Conservation (phyloP, 2,329 filamentous ascomycete species). For the Arthroderma sp. region DNA sequence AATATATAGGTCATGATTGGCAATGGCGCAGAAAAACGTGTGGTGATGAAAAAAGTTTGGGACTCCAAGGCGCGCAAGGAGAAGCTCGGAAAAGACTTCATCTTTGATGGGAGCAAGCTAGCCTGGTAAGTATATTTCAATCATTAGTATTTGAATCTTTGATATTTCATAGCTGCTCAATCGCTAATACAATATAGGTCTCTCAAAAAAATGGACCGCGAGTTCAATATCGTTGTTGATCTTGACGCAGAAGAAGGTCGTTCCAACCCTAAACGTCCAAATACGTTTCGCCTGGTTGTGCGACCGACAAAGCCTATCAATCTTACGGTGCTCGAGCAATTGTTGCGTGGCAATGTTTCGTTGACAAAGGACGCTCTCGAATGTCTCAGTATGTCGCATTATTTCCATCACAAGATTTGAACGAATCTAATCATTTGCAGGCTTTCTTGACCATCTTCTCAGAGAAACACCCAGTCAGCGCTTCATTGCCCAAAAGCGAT, state of each 20-base stretch:
- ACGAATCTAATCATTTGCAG: constrained; percentile 20
- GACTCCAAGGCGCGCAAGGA: constrained; percentile 47
- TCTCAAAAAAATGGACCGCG: constrained; percentile 23
- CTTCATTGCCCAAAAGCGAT: constrained; percentile 62
- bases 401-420: not conserved
- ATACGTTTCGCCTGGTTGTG: constrained; percentile 50
- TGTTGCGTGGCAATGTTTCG: constrained; percentile 46
- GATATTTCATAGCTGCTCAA: not conserved
- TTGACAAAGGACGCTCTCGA: constrained; percentile 60
- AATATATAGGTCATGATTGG: constrained; percentile 50
- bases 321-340: constrained; percentile 52
- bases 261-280: constrained; percentile 25
- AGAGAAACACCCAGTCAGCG: constrained; percentile 61
- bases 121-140: constrained; percentile 53
- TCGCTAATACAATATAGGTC: constrained; percentile 22
- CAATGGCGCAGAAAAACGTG: constrained; percentile 49
- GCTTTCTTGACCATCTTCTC: constrained; percentile 80
- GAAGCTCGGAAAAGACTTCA: constrained; percentile 45
- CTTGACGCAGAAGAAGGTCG: constrained; percentile 53
- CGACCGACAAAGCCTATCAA: constrained; percentile 54
- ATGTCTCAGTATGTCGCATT: constrained; percentile 50
- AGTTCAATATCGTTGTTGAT: constrained; percentile 51
- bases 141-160: constrained; percentile 19
- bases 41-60: constrained; percentile 67
- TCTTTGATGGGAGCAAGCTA: constrained; percentile 73